phyloP scores from a whole-genome alignment of 176 grass and related monocot genomes.

The Rhynchospora tenuis region DNA sequence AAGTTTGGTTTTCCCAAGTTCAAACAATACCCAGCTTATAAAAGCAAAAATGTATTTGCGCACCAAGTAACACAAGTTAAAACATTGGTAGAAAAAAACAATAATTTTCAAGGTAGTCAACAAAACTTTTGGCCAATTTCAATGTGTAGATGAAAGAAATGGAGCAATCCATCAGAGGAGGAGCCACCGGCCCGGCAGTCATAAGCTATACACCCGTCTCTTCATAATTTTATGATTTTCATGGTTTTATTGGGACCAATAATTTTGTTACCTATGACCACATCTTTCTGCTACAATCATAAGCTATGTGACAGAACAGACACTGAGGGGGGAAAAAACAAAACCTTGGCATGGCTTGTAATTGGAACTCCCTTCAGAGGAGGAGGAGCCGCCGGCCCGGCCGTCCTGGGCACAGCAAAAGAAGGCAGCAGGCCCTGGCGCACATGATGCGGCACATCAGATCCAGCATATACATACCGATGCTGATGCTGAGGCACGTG shows the following conservation, averaged over 20 bases:
- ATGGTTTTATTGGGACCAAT: background rate
- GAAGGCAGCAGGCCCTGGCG: background rate
- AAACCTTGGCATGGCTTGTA: slow-evolving; percentile 22
- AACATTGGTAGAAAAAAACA: background rate
- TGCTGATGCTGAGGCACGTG: slow-evolving; percentile 6
- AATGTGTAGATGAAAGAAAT: background rate
- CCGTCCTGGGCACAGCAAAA: background rate
- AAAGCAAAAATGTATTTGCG: background rate
- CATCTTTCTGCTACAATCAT: background rate
- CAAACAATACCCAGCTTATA: background rate
- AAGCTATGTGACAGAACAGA: background rate
- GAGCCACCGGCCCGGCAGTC: no score
- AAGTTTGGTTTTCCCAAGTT: background rate
- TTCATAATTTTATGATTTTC: no score
- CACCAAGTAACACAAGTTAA: background rate
- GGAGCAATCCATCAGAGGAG: background rate
- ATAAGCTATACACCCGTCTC: no score
- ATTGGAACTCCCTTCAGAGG: slow-evolving; percentile 16
- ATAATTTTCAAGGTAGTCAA: background rate
- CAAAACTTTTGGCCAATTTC: background rate
- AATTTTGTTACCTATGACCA: background rate
- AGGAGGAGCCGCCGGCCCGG: background rate
- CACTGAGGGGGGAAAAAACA: background rate
- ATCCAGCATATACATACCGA: slow-evolving; percentile 1
- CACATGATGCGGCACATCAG: background rate